Evolutionary conservation across 2,329 filamentous ascomycete genomes (phyloP).

Genomic region (Teratosphaeria nubilosa): DNA sequence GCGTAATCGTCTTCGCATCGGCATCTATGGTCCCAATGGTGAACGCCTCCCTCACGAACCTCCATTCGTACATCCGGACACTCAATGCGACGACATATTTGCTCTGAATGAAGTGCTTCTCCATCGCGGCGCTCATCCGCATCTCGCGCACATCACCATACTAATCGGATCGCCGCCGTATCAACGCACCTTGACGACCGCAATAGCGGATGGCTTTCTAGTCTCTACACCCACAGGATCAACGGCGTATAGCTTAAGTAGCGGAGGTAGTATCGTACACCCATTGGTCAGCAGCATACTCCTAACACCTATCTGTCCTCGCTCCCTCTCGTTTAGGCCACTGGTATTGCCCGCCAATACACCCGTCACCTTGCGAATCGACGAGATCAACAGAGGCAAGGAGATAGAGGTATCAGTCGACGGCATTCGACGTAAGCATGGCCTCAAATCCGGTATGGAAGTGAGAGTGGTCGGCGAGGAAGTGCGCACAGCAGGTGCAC

Average conservation of each 20-base stretch:
- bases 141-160: constrained; percentile 85
- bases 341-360: constrained; percentile 81
- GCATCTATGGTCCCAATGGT: constrained; percentile 65
- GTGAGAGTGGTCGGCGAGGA: constrained; percentile 81
- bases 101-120: constrained; percentile 95
- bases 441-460: constrained; percentile 48
- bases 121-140: constrained; percentile 79
- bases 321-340: constrained; percentile 84
- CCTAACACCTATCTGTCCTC: constrained; percentile 87
- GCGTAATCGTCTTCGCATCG: constrained; percentile 76
- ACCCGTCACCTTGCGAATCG: constrained; percentile 70
- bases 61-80: constrained; percentile 21
- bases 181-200: constrained; percentile 81
- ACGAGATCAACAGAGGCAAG: constrained; percentile 45
- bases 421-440: constrained; percentile 34
- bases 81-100: constrained; percentile 40
- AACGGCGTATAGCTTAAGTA: constrained; percentile 89
- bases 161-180: constrained; percentile 53
- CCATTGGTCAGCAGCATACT: constrained; percentile 81
- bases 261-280: constrained; percentile 87
- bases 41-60: constrained; percentile 31
- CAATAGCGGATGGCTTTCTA: constrained; percentile 89
- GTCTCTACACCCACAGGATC: constrained; percentile 89
- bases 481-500: constrained; percentile 42
- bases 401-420: constrained; percentile 43